Percentiles rank a stretch among this genome's conserved stretches.
These are phyloP conservation scores for Neltuma alba DNA, from an alignment of 306 rosid species.

Conservation along the genomic window DNA sequence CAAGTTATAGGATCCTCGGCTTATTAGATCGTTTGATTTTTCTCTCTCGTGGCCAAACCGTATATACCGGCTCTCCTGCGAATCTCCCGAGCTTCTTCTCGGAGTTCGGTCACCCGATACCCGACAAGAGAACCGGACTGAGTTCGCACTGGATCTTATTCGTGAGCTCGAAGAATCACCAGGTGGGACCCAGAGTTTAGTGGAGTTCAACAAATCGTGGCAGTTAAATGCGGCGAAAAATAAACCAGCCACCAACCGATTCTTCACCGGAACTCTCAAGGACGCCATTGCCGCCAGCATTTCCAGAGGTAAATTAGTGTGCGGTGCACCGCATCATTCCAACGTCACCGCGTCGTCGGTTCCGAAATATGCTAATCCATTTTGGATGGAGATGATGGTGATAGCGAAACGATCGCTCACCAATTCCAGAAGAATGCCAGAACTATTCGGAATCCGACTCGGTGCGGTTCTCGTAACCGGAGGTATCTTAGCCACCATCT, in stretches of 20 bases:
- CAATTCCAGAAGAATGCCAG: slow-evolving; percentile 81
- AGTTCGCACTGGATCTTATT: slow-evolving; percentile 81
- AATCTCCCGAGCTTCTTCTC: slow-evolving; percentile 57
- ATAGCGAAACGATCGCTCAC: slow-evolving; percentile 64
- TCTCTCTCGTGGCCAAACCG: slow-evolving; percentile 85
- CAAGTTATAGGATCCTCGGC: slow-evolving; percentile 78
- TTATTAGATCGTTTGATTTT: slow-evolving; percentile 71
- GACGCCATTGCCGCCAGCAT: slow-evolving; percentile 84
- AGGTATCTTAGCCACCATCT: slow-evolving; percentile 72
- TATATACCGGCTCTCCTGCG: slow-evolving; percentile 66
- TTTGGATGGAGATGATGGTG: slow-evolving; percentile 77
- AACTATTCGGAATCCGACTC: slow-evolving; percentile 71
- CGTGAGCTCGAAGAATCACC: slow-evolving; percentile 77
- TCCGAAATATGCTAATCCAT: slow-evolving; percentile 72
- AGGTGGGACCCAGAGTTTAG: slow-evolving; percentile 60
- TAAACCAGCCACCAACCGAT: neutral
- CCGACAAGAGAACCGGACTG: slow-evolving; percentile 81
- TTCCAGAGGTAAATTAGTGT: slow-evolving; percentile 75
- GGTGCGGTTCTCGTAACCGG: slow-evolving; percentile 85
- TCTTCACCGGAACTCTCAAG: slow-evolving; percentile 42
- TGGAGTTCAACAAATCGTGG: slow-evolving; percentile 81
- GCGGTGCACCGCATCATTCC: slow-evolving; percentile 60
- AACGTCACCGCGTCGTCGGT: slow-evolving; percentile 39
- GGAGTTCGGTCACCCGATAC: slow-evolving; percentile 83
- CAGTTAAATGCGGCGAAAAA: slow-evolving; percentile 38